Evolutionary conservation across 176 grass and related monocot species (phyloP).

Genomic region (Tillandsia fasciculata): DNA sequence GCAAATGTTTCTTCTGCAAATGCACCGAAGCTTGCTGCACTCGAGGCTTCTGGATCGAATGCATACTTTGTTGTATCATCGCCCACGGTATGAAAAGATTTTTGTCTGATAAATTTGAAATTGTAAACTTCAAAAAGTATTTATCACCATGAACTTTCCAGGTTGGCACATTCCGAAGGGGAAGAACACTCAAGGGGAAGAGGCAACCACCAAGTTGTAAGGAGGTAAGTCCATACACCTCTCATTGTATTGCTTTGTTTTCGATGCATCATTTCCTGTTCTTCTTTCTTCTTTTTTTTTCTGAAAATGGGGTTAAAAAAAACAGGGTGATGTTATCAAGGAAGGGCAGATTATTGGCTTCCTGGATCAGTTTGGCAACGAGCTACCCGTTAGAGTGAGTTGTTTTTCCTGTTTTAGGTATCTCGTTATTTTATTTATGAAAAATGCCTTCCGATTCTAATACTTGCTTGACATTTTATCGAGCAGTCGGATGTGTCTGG

Average conservation of each 20-base stretch:
- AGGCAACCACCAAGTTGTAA: slow-evolving; percentile 33
- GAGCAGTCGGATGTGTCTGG: slow-evolving; percentile 35
- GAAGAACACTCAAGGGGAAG: slow-evolving; percentile 26
- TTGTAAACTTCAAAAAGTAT: neutral
- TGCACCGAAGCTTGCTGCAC: slow-evolving; percentile 20
- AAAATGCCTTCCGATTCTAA: slow-evolving; percentile 2
- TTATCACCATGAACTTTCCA: slow-evolving; percentile 3
- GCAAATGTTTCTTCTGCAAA: slow-evolving; percentile 19
- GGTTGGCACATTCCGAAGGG: slow-evolving; percentile 35
- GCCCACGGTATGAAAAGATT: slow-evolving; percentile 24
- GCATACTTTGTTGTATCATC: slow-evolving; percentile 30
- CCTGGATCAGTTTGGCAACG: slow-evolving; percentile 34
- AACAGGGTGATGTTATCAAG: slow-evolving; percentile 32
- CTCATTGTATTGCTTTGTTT: neutral
- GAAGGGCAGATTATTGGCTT: slow-evolving; percentile 40
- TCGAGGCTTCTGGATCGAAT: slow-evolving; percentile 17
- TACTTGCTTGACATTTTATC: neutral
- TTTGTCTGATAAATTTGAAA: neutral
- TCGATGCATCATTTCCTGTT: neutral
- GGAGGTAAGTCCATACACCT: slow-evolving; percentile 16
- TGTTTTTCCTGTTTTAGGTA: neutral
- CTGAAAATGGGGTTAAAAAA: neutral
- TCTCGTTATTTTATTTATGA: neutral
- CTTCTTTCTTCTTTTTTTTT: slow-evolving; percentile 10
- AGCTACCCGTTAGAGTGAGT: slow-evolving; percentile 34